Base-by-base conservation (phyloP, 1,284 basidiomycete species). In the Athelia psychrophila region DNA sequence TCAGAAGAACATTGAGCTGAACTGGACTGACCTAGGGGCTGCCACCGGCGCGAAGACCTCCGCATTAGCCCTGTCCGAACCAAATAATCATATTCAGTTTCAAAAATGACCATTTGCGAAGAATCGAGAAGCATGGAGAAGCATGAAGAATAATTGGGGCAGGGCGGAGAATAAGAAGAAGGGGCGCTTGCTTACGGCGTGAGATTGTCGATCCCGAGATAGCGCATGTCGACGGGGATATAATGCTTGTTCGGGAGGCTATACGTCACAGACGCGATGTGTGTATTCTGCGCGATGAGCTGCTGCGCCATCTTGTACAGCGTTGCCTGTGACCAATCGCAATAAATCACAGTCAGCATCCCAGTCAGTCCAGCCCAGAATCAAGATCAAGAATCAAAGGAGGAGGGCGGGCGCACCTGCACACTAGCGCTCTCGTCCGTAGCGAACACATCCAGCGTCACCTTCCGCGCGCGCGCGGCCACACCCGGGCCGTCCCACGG, bases 241-340 rank as follows among this genome's bases (percentile, higher is more conserved):
- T 94, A 96, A 66, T 96, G 94, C 73, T 94, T 95, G 80, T 98
- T 98, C 9, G 95, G 95, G 25, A 97, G 77, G 47, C 76, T 73
- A 71, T 95, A 97, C 24, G 79, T 77, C 36, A 93, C 87, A 9
- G 71, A 71, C 46, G 77, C 65, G 19, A 97, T 78, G 3, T 76
- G 75, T 20, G 67, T 66, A 64, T 93, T 89, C 64, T 87, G 80
- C 5, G 69, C 68, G 25, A 96, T 72, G 55, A 97, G 79, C 5
- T 78, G 77, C 58, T 89, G 80, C 1, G 80, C 90, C 84, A 97
- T 97, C 70, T 89, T 91, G 80, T 88, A 97, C 53, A 95, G 75
- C 44, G 93, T 96, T 13, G 94, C 93, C 86, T 93, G 62, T 20
- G 20, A 45, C 36, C 27, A 30, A n/a, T n/a, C n/a, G n/a, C n/a